Conservation (phyloP, 257 asterid genomes). For the Solanum chmielewskii region DNA sequence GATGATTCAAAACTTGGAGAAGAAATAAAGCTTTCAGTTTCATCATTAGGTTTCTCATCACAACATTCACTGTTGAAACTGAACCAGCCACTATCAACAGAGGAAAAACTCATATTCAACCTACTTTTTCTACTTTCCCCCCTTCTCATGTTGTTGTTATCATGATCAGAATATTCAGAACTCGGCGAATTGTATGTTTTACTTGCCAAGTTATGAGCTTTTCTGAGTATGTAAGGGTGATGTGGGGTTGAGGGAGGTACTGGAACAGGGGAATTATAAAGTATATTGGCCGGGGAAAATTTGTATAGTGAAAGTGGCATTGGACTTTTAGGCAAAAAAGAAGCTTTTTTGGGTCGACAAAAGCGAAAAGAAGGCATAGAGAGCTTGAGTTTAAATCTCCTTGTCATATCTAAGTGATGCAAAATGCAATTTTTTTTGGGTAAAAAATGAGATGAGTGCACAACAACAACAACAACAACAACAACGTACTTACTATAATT, state of each 20-base stretch:
- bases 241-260: slow-evolving; percentile 36
- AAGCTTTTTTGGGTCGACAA: slow-evolving; percentile 17
- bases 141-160: neutral
- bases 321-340: slow-evolving; percentile 19
- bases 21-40: slow-evolving; percentile 23
- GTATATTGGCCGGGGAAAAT: slow-evolving; percentile 15
- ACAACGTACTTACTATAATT: neutral
- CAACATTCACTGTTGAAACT: slow-evolving; percentile 7
- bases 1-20: slow-evolving; percentile 23
- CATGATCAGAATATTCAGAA: slow-evolving; percentile 18
- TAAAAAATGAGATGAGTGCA: neutral
- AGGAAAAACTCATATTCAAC: slow-evolving; percentile 9
- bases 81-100: slow-evolving; percentile 9
- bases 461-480: neutral
- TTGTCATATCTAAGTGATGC: slow-evolving; percentile 7
- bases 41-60: slow-evolving; percentile 1
- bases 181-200: slow-evolving; percentile 19
- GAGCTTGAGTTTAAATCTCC: slow-evolving; percentile 17
- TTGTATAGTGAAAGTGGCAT: slow-evolving; percentile 1
- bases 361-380: slow-evolving; percentile 17
- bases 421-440: neutral
- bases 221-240: slow-evolving; percentile 7
- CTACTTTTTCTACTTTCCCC: neutral
- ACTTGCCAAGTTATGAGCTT: neutral
- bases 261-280: slow-evolving; percentile 29